Base-by-base conservation (phyloP, 306 rosid genomes). In the Morella rubra region DNA sequence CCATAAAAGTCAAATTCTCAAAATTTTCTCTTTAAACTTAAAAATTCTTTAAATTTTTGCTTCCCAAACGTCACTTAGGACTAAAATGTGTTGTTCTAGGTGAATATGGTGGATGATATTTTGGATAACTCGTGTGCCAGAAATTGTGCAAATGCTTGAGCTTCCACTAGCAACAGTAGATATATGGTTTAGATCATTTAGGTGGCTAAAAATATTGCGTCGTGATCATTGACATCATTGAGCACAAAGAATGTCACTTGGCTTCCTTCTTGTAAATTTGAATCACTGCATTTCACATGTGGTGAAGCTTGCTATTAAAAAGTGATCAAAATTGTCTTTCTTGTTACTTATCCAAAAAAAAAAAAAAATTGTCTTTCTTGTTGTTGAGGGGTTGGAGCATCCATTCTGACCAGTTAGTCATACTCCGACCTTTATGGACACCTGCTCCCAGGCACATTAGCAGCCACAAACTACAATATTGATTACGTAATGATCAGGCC, bases 81-180 rank as follows among this genome's bases (percentile, higher is more conserved):
- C 46, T 69, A 45, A 68, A 59, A 71, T 76, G 46, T 51, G 47
- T 62, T 61, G 18, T 80, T 53, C 60, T 24, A 51, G 68, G 52
- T 44, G 44, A 20, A 55, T 44, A 52, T 42, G 7, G 59, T 8
- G 24, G 61, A 50, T 67, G 55, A 59, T 20, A 69, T 54, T 44
- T 12, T 47, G 54, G 46, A 72, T 76, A 18, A 65, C 7, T 42
- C 47, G 5, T 15, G 20, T 64, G 40, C 10, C 70, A 40, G 11
- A 19, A 9, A 7, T 4, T 13, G 2, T 65, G 27, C 46, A 41
- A 65, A 49, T 65, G 50, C 27, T 65, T 41, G 71, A 42, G 71
- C 71, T 65, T 65, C 42, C 50, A 42, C 20, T 42, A 20, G 42
- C 42, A 18, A 41, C 27, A 65, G 8, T 44, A 16, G 70, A 32